These are phyloP conservation scores for Zhuliangozyma blackwelliae DNA, from an alignment of 1,139 yeast genomes.

Conservation along the genomic window DNA sequence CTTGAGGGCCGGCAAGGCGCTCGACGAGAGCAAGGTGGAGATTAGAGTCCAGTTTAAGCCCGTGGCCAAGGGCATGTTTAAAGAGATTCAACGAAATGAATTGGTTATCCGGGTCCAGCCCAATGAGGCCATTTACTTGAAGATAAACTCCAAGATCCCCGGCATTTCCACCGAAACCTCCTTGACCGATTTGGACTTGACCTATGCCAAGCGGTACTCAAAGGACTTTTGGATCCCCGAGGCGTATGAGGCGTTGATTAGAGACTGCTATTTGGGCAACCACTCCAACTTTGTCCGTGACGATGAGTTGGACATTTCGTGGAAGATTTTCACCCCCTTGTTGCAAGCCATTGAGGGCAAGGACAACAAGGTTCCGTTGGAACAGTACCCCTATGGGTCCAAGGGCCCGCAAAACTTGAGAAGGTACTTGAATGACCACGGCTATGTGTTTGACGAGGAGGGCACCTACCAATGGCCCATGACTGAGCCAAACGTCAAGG, in stretches of 20 bases:
- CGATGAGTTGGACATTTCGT: constrained; percentile 90
- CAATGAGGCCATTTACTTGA: constrained; percentile 86
- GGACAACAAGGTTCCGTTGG: constrained; percentile 55
- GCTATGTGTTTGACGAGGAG: constrained; percentile 58
- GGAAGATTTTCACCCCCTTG: constrained; percentile 92
- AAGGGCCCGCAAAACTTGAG: constrained; percentile 76
- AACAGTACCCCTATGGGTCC: constrained; percentile 79
- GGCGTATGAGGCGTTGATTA: constrained; percentile 92
- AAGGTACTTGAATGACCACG: constrained; percentile 61
- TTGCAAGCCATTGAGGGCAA: constrained; percentile 72
- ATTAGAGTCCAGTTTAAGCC: constrained; percentile 89
- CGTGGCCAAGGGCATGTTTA: constrained; percentile 78
- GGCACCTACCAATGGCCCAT: constrained; percentile 81
- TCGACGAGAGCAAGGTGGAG: constrained; percentile 90
- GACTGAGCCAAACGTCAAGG: constrained; percentile 52
- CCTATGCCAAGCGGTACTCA: constrained; percentile 74
- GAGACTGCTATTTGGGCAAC: constrained; percentile 87
- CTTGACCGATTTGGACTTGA: constrained; percentile 84
- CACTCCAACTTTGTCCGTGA: constrained; percentile 98
- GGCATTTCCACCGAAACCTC: constrained; percentile 81
- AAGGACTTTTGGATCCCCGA: constrained; percentile 93
- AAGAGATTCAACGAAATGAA: constrained; percentile 83
- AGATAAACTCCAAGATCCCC: constrained; percentile 89
- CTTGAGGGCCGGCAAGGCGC: constrained; percentile 94
- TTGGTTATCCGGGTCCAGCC: constrained; percentile 94